Conservation (phyloP, 2,329 filamentous ascomycete genomes). For the Lecanoromycetidae sp. region DNA sequence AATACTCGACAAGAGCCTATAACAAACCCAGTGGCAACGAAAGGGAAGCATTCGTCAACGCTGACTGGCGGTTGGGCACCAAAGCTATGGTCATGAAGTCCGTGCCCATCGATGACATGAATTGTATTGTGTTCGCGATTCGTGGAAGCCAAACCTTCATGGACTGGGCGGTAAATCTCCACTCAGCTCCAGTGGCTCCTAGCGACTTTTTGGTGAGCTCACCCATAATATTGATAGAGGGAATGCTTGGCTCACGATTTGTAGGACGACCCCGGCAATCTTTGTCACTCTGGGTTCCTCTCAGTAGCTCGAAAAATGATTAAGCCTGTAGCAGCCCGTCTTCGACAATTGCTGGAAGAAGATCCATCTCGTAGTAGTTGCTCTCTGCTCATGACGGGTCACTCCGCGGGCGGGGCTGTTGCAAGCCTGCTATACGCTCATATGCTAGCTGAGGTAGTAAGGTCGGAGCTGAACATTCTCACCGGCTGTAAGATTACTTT, state of each 20-base stretch:
- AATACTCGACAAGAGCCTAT: slow-evolving; percentile 63
- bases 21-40: slow-evolving; percentile 50
- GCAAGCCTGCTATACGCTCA: slow-evolving; percentile 69
- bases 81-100: slow-evolving; percentile 81
- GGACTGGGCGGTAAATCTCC: slow-evolving; percentile 79
- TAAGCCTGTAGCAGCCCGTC: slow-evolving; percentile 54
- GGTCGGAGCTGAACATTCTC: slow-evolving; percentile 58
- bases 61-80: slow-evolving; percentile 61
- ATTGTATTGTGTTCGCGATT: slow-evolving; percentile 72
- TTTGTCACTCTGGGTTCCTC: slow-evolving; percentile 72
- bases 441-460: slow-evolving; percentile 52
- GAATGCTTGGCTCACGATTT: slow-evolving; percentile 19
- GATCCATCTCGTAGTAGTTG: slow-evolving; percentile 54
- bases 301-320: slow-evolving; percentile 65
- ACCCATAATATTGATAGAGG: not conserved
- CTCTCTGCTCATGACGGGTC: slow-evolving; percentile 71
- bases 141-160: slow-evolving; percentile 67
- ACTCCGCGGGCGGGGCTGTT: slow-evolving; percentile 75
- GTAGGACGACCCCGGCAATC: slow-evolving; percentile 58
- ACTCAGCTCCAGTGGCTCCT: slow-evolving; percentile 54
- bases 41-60: slow-evolving; percentile 55
- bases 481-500: slow-evolving; percentile 36
- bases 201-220: slow-evolving; percentile 48
- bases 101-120: slow-evolving; percentile 62
- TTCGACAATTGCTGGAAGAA: slow-evolving; percentile 59